Evolutionary conservation across 331 rosid genomes (phyloP).

Genomic region (Malus hybrid): DNA sequence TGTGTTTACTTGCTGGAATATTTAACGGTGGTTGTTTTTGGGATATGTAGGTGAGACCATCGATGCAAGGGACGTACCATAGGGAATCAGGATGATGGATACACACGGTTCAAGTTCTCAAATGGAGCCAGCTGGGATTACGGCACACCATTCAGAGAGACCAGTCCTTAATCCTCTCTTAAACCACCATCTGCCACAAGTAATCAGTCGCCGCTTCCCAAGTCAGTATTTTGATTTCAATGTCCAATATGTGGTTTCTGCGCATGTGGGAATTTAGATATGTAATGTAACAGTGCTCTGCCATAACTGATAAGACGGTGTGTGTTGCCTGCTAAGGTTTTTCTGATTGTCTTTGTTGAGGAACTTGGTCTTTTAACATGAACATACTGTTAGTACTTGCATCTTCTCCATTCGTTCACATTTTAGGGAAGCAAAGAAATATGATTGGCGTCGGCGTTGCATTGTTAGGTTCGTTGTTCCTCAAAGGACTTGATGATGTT

Average conservation of each 20-base stretch:
- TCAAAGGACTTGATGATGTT: neutral
- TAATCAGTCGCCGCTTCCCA: slow-evolving; percentile 59
- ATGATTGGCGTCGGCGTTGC: neutral
- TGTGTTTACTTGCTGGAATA: slow-evolving; percentile 5
- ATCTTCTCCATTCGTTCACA: neutral
- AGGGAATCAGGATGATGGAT: slow-evolving; percentile 70
- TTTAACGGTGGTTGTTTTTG: neutral
- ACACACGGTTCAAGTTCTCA: slow-evolving; percentile 58
- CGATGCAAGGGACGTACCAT: slow-evolving; percentile 42
- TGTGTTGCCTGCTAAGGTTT: neutral
- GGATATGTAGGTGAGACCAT: slow-evolving; percentile 43
- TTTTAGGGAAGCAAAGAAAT: neutral
- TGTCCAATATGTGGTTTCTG: neutral
- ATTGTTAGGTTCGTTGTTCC: neutral
- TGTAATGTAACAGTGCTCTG: too few relatives aligned
- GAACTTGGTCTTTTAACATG: neutral
- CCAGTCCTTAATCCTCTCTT: slow-evolving; percentile 57
- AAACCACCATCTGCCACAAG: slow-evolving; percentile 50
- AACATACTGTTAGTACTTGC: neutral
- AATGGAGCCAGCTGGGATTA: slow-evolving; percentile 58
- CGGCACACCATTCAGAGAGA: slow-evolving; percentile 53
- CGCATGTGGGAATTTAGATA: neutral
- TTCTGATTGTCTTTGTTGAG: neutral
- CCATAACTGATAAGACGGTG: neutral
- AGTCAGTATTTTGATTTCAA: slow-evolving; percentile 40